Base-by-base conservation (phyloP, 148 eudicot genomes). In the Fagopyrum tataricum region DNA sequence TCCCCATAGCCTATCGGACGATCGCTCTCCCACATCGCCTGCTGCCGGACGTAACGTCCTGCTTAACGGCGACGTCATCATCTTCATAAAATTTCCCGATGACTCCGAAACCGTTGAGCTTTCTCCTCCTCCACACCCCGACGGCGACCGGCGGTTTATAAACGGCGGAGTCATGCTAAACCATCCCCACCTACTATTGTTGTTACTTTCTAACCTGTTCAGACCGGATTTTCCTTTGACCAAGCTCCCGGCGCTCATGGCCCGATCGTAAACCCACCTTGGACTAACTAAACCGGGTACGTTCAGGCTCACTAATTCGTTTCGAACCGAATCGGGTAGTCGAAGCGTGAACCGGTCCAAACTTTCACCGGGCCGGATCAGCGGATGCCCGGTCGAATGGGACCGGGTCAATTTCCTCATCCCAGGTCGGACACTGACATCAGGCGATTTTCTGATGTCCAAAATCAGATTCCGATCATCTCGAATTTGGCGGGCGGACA, bases 321-420 rank as follows among this genome's bases (percentile, higher is more conserved):
- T 81, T 44, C 79, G 75, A 14, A 86, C 80, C 43, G 81, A 86
- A 3, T 84, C 93, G 0, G 93, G 91, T 70, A 90, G 80, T 70
- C 83, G 75, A 3, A 92, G 74, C 21, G 90, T 92, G 75, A 82
- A 87, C 80, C 91, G 70, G 46, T 88, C 88, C 14, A 71, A 73
- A 72, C 82, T 75, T 10, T 80, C 86, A 17, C 73, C 87, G 7
- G 84, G 82, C 53, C 47, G 80, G 41, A 76, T 77, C 75, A 82
- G 24, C n/a, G 77, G 73, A n/a, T 84, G 83, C 0, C 94, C 91
- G 6, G 92, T 82, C 20, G 91, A 83, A 59, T 79, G 84, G 12
- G 84, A 77, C 81, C 87, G 75, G n/a, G 71, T 79, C 14, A 82
- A 74, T 44, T 76, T 87, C 13, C 82, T 81, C 15, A 53, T 70